Evolutionary conservation across 106 monocot species (phyloP).

Genomic region (Ottelia alismoides): DNA sequence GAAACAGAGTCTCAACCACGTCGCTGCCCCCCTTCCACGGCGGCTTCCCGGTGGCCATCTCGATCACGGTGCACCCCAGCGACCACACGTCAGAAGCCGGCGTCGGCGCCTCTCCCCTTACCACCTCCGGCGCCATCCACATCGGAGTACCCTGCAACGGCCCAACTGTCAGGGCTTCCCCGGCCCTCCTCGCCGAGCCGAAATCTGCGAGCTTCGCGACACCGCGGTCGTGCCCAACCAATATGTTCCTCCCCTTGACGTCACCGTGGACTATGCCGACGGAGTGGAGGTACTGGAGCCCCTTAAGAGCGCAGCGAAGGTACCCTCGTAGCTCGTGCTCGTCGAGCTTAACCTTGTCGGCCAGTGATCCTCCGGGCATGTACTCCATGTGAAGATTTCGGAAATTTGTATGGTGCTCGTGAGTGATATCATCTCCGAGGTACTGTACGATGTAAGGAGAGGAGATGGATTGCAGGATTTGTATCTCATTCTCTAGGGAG

Average conservation of each 20-base stretch:
- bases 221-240: conserved; percentile 31
- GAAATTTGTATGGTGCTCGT: conserved; percentile 1
- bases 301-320: conserved; percentile 20
- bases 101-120: conserved; percentile 20
- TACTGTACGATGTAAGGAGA: too few species aligned
- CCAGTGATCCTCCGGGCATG: conserved; percentile 10
- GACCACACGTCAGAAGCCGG: conserved; percentile 17
- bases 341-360: not conserved
- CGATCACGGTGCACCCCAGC: conserved; percentile 26
- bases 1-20: conserved; percentile 19
- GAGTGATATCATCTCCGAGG: conserved; percentile 32
- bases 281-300: conserved; percentile 46
- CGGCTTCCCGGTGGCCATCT: conserved; percentile 22
- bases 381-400: conserved; percentile 26
- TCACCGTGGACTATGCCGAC: conserved; percentile 51
- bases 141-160: too few species aligned
- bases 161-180: too few species aligned
- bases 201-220: conserved; percentile 56
- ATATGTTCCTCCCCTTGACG: conserved; percentile 52
- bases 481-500: too few species aligned
- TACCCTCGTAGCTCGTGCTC: conserved; percentile 21
- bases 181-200: too few species aligned
- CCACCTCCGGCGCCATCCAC: conserved; percentile 48
- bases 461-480: too few species aligned
- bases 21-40: conserved; percentile 17